Percentiles rank a stretch among this genome's conserved stretches.
phyloP scores from a whole-genome alignment of 768 basidiomycete species.

The Tylopilus balloui region DNA sequence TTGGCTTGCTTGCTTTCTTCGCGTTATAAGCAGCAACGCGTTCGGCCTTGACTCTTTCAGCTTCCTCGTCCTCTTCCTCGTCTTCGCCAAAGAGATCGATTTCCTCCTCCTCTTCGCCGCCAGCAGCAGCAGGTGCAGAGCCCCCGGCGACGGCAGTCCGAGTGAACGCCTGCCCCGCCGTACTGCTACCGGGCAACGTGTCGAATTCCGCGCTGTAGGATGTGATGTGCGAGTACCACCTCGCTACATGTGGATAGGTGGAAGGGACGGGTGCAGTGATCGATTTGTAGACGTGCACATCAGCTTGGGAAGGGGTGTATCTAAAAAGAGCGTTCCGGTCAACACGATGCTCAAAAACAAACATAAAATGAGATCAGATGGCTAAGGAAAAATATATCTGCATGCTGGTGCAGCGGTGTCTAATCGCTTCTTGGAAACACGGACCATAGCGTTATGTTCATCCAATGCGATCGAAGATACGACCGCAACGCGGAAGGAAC shows the following conservation, averaged over 20 bases:
- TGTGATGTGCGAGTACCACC: constrained; percentile 95
- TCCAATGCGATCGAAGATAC: constrained; percentile 37
- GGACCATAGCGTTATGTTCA: constrained; percentile 86
- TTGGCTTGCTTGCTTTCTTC: constrained; percentile 89
- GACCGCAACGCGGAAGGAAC: constrained; percentile 3
- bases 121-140: constrained; percentile 42
- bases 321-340: constrained; percentile 37
- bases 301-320: constrained; percentile 89
- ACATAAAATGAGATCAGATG: constrained; percentile 51
- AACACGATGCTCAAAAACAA: constrained; percentile 1
- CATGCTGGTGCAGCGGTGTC: constrained; percentile 80
- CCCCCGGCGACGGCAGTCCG: constrained; percentile 41
- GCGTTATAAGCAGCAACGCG: constrained; percentile 90
- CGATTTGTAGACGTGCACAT: constrained; percentile 87
- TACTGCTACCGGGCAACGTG: constrained; percentile 81
- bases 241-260: constrained; percentile 64
- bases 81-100: constrained; percentile 89
- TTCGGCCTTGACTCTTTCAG: constrained; percentile 84
- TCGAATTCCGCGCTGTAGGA: constrained; percentile 78
- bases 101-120: constrained; percentile 57
- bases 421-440: constrained; percentile 95
- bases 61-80: constrained; percentile 79
- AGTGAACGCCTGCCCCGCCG: constrained; percentile 70
- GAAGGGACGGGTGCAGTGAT: constrained; percentile 63
- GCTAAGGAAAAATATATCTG: constrained; percentile 69